Evolutionary conservation across 139 green algal genomes (phyloP).

Genomic region (Chlamydomonas schloesseri): DNA sequence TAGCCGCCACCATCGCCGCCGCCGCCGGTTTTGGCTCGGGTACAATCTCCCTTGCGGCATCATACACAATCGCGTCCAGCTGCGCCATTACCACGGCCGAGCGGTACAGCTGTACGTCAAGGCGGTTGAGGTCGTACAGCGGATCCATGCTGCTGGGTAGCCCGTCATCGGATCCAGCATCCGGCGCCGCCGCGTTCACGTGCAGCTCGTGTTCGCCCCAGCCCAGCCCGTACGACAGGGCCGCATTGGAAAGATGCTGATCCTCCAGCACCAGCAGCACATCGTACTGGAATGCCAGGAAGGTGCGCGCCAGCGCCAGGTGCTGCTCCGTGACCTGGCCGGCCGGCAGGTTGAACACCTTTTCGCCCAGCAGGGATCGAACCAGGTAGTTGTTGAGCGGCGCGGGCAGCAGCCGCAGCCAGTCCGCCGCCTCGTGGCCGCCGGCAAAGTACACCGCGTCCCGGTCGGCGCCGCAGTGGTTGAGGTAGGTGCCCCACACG

Average conservation of each 20-base stretch:
- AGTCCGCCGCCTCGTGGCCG: neutral
- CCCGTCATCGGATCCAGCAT: neutral
- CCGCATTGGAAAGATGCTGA: neutral
- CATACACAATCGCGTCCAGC: constrained; percentile 32
- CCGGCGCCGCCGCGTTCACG: neutral
- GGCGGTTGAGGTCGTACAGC: neutral
- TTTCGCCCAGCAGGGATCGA: constrained; percentile 38
- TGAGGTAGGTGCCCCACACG: neutral
- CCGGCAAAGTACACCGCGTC: neutral
- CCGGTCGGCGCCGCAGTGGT: neutral
- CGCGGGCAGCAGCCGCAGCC: neutral
- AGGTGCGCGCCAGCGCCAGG: neutral
- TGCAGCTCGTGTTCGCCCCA: neutral
- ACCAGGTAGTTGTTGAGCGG: constrained; percentile 47
- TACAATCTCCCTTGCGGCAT: neutral
- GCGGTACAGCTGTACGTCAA: constrained; percentile 24
- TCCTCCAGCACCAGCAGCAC: constrained; percentile 50
- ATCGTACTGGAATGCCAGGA: constrained; percentile 33
- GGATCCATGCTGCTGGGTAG: neutral
- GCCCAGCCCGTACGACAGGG: constrained; percentile 1
- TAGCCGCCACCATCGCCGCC: no score
- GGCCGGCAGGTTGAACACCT: constrained; percentile 23
- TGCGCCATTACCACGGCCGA: neutral
- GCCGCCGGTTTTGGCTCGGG: no score
- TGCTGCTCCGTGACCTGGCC: neutral